phyloP scores from a whole-genome alignment of 768 basidiomycete species.

The Pleurotus pulmonarius region DNA sequence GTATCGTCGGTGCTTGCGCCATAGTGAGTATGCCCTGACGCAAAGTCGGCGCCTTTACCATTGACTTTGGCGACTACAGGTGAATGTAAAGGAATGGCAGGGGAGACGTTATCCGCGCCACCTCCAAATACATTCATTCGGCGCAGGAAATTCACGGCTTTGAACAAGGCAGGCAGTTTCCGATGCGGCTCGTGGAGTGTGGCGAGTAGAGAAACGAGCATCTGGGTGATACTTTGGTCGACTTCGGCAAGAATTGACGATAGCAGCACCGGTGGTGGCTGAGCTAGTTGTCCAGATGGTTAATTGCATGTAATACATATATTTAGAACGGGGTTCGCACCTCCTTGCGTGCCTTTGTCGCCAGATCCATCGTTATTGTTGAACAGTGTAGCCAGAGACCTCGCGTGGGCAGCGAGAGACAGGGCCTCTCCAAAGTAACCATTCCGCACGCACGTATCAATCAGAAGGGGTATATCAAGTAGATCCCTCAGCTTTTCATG shows the following conservation, averaged over 20 bases:
- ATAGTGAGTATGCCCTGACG: constrained; percentile 13
- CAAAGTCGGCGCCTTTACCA: constrained; percentile 10
- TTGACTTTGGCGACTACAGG: neutral
- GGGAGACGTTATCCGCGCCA: neutral
- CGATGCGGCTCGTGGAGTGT: constrained; percentile 77
- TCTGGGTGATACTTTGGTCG: constrained; percentile 61
- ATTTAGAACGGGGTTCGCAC: neutral
- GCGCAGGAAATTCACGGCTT: constrained; percentile 82
- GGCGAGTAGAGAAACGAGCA: constrained; percentile 75
- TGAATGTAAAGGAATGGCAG: neutral
- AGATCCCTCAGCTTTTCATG: constrained; percentile 91
- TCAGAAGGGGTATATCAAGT: constrained; percentile 84
- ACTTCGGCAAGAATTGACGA: constrained; percentile 65
- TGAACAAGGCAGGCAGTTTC: constrained; percentile 88
- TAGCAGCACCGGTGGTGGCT: constrained; percentile 46
- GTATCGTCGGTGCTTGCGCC: constrained; percentile 22
- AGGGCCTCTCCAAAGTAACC: constrained; percentile 92
- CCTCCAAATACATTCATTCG: constrained; percentile 66
- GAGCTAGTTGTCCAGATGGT: constrained; percentile 24
- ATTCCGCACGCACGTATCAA: constrained; percentile 91
- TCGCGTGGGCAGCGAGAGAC: constrained; percentile 74
- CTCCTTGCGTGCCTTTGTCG: constrained; percentile 6
- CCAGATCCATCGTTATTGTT: neutral
- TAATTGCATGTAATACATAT: neutral
- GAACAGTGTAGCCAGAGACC: constrained; percentile 33